phyloP scores from a whole-genome alignment of 1,284 basidiomycete genomes.

The Malassezia brasiliensis region DNA sequence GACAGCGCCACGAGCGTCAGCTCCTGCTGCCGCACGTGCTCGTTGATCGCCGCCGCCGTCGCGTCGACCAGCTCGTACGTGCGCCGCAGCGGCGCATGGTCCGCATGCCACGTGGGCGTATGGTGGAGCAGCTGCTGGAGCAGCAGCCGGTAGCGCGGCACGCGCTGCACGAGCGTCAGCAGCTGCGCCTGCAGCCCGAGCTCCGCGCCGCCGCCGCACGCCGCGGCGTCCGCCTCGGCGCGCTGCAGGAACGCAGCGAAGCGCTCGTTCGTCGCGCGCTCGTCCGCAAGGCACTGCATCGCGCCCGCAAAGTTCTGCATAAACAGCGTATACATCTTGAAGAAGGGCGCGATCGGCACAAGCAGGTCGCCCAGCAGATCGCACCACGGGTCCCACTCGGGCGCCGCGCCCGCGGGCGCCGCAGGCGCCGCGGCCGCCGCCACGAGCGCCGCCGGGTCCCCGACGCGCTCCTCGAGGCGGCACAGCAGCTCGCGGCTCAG shows the following conservation, averaged over 20 bases:
- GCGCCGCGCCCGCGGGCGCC: not conserved
- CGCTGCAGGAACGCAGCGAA: constrained; percentile 37
- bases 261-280: constrained; percentile 32
- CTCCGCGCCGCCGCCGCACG: constrained; percentile 25
- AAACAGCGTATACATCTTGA: constrained; percentile 47
- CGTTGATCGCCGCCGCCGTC: constrained; percentile 42
- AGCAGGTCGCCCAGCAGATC: constrained; percentile 43
- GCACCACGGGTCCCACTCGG: constrained; percentile 29
- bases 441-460: constrained; percentile 58
- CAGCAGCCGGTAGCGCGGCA: constrained; percentile 43
- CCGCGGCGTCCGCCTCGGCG: constrained; percentile 25
- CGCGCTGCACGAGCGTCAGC: constrained; percentile 45
- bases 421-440: not conserved
- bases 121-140: constrained; percentile 36
- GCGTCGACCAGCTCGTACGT: constrained; percentile 34
- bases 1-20: constrained; percentile 40
- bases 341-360: constrained; percentile 42
- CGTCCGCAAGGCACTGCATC: constrained; percentile 37
- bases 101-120: constrained; percentile 34
- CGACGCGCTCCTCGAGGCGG: constrained; percentile 51
- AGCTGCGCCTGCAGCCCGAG: constrained; percentile 45
- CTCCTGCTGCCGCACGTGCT: constrained; percentile 45
- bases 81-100: constrained; percentile 24
- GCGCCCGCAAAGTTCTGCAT: constrained; percentile 46
- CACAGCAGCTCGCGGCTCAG: constrained; percentile 68